Evolutionary conservation across 495 filamentous ascomycete species (phyloP), one percentile per base, ranked within the genome.

Genomic region (Lepidopterella palustris): DNA sequence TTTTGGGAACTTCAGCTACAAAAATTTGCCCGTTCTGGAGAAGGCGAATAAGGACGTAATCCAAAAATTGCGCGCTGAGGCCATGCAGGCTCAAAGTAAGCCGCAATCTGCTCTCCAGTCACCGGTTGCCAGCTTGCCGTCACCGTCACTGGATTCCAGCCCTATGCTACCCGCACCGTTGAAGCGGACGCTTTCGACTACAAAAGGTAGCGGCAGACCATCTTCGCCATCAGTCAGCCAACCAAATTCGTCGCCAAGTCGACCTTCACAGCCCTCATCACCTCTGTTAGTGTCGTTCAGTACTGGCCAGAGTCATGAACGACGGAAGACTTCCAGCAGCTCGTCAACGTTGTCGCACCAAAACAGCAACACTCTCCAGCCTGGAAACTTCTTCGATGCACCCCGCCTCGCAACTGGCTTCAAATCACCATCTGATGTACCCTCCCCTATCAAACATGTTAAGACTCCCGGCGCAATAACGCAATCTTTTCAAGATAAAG

Each of bases 11-110:
- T 98, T 98, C 75, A 81, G 90, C 29, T 98, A 95, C 79, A 98
- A 97, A 75, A 98, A 98, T 66, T 78, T 98, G 29, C 90, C 93
- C 0, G 92, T 97, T 56, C 79, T 98, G 20, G 92, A 97, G 69
- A 97, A 96, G 70, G 93, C 95, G 35, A 98, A 98, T 70, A 97
- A 97, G 69, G 95, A 98, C 70, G 89, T 97, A 42, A 93, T 98
- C 35, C 91, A 97, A 67, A 96, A 96, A 67, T 79, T 98, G 57
- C 83, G 91, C 9, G 89, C 90, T 25, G 92, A 97, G 69, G 92
- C 75, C 20, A 71, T 77, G 71, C 73, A 77, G 51, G 71, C 71
- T 11, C 74, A 77, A 53, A 62, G 61, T 52, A 76, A 72, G 57
- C 48, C 63, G 0, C 45, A 55, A 0, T 66, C 72, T 42, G 63